Evolutionary conservation across 495 filamentous ascomycete genomes (phyloP), one percentile per base, ranked within the genome.

Genomic region (Podospora pseudocomata): DNA sequence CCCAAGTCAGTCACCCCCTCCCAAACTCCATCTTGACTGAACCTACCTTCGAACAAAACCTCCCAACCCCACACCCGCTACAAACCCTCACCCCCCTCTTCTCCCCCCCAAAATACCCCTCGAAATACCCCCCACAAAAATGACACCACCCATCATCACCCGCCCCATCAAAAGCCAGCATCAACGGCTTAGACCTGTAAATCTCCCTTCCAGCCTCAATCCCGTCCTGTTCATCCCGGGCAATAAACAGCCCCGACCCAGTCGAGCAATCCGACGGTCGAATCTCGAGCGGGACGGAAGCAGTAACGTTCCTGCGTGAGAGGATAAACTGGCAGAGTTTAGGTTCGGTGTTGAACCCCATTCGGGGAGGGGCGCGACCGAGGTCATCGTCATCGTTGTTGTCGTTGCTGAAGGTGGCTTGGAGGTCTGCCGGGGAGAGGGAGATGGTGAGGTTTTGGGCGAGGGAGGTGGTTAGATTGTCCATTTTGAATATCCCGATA

Each of bases 1-100:
- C 26, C 18, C 23, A n/a, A 4, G 5, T 34, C 0, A 49, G 39
- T 16, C 39, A 49, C 9, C 39, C 39, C 7, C 39, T 16, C 39
- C 39, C 39, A 11, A 2, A 49, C 39, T 16, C 13, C 5, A 11
- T 49, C 39, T 49, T 16, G 2, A 49, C 13, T 3, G 34, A 6
- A 54, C 81, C 62, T 70, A 90, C 88, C 82, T 86, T 87, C 60
- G 84, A 83, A 74, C 90, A 93, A 75, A 91, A 93, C 66, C 82
- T 85, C 0, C 88, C 84, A 15, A 84, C 77, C 61, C 80, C 84
- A 77, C 90, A 93, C 0, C 85, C 86, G 0, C 81, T 81, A 75
- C 90, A 93, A 30, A 79, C 81, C 68, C 82, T 86, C 28, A 89
- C 39, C 58, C 32, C 57, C 26, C 2, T 27, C 34, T 60, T 32